Evolutionary conservation across 2,329 filamentous ascomycete genomes (phyloP).

Genomic region (Colletotrichum acutatum): DNA sequence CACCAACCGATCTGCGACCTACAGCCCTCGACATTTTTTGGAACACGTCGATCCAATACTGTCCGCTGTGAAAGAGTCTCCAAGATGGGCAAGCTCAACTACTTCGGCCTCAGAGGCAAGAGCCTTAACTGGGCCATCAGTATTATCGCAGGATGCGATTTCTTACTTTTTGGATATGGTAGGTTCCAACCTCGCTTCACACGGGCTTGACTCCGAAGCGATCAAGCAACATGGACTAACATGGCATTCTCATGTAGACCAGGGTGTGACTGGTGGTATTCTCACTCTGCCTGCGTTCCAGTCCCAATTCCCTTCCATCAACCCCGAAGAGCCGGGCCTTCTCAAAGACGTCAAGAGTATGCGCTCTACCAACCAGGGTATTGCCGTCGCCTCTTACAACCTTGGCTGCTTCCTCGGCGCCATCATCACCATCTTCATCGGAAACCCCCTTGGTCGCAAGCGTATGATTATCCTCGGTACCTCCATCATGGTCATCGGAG

Average conservation of each 20-base stretch:
- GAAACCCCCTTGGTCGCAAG: slow-evolving; percentile 55
- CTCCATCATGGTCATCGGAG: slow-evolving; percentile 56
- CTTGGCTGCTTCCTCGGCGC: slow-evolving; percentile 68
- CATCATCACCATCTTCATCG: slow-evolving; percentile 44
- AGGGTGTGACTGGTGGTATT: slow-evolving; percentile 81
- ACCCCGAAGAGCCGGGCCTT: slow-evolving; percentile 40
- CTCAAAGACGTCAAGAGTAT: slow-evolving; percentile 47
- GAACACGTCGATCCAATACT: slow-evolving; percentile 3
- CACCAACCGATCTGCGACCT: background rate
- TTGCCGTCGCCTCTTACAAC: slow-evolving; percentile 67
- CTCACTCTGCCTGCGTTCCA: slow-evolving; percentile 75
- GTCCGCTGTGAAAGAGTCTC: slow-evolving; percentile 27
- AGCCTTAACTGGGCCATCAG: slow-evolving; percentile 76
- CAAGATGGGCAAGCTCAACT: slow-evolving; percentile 47
- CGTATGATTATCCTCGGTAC: slow-evolving; percentile 54
- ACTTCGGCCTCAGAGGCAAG: slow-evolving; percentile 74
- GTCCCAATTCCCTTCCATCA: slow-evolving; percentile 53
- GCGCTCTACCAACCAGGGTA: slow-evolving; percentile 64
- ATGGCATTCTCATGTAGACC: slow-evolving; percentile 63
- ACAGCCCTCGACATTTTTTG: slow-evolving; percentile 20
- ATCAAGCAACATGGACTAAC: background rate
- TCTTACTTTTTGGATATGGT: slow-evolving; percentile 71
- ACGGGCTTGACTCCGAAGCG: background rate
- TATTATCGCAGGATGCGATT: slow-evolving; percentile 78
- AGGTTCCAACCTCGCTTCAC: slow-evolving; percentile 35